Base-by-base conservation (phyloP, 257 asterid genomes). In the Apocynum venetum region DNA sequence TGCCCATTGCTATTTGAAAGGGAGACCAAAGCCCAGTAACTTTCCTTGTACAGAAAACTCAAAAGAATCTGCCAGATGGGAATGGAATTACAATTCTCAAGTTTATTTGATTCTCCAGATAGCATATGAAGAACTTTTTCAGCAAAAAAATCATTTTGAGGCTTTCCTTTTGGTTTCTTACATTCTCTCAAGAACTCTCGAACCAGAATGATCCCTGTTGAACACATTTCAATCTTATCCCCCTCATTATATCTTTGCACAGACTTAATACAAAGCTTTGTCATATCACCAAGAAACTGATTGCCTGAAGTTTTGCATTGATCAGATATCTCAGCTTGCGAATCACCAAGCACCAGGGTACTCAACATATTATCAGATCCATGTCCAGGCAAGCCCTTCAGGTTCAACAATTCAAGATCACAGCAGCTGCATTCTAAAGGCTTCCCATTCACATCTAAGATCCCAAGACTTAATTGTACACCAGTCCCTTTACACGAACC, bases 11-110 rank as follows among this genome's bases (percentile, higher is more conserved):
- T 82, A 87, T 82, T 81, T 25, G 88, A 81, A 74, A 95, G 84
- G 43, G 91, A 86, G 74, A 95, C 89, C 60, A 80, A 70, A 72
- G 92, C 98, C 81, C 89, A 87, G 80, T 66, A 95, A 61, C 97
- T 88, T 72, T 87, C 90, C 65, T 41, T 74, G 71, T 88, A 81
- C 48, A 95, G 90, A 87, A 90, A 95, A 81, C 91, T 89, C 87
- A 93, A 81, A 80, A 95, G 79, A 77, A 93, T 87, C 87, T 90
- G 93, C 98, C 99, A 95, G 74, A 85, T 84, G 14, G 96, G 93
- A 25, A 82, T 17, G 41, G 86, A 79, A 80, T 81, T 85, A 77
- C 75, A 71, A 51, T 12, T 72, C 67, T 78, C 20, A 46, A 76
- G 74, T 40, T 82, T 89, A 69, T 87, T 86, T 82, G 82, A 82